Conservation (phyloP, 768 basidiomycete genomes). For the Floccularia luteovirens region DNA sequence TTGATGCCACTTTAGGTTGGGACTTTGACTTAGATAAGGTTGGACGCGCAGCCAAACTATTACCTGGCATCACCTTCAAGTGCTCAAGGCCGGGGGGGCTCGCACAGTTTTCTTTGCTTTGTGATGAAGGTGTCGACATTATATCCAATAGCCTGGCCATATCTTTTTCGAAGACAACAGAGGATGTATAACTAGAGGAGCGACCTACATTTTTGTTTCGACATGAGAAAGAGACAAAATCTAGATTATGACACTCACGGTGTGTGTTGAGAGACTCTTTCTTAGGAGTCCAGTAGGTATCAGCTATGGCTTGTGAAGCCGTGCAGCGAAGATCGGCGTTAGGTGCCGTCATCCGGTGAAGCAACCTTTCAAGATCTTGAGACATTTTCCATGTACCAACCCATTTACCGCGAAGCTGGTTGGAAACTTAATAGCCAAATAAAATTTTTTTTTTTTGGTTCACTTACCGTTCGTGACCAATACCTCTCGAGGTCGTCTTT, state of each 20-base stretch:
- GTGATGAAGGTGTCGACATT: conserved; percentile 21
- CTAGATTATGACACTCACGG: conserved; percentile 24
- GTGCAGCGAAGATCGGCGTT: conserved; percentile 79
- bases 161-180: conserved; percentile 45
- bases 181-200: conserved; percentile 38
- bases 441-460: not conserved
- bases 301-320: conserved; percentile 54
- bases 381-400: conserved; percentile 75
- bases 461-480: conserved; percentile 71
- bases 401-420: conserved; percentile 76
- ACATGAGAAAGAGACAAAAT: not conserved
- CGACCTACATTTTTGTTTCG: conserved; percentile 31
- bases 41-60: conserved; percentile 10
- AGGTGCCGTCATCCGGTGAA: conserved; percentile 74
- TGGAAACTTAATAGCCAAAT: not conserved
- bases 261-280: conserved; percentile 24
- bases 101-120: conserved; percentile 18
- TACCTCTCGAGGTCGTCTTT: conserved; percentile 82
- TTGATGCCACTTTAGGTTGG: conserved; percentile 31
- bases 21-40: conserved; percentile 30
- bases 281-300: conserved; percentile 54
- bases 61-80: conserved; percentile 10
- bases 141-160: conserved; percentile 27
- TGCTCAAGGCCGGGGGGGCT: conserved; percentile 27
- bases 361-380: conserved; percentile 51